Evolutionary conservation across 176 grass and related monocot genomes (phyloP).

Genomic region (Phyllostachys edulis): DNA sequence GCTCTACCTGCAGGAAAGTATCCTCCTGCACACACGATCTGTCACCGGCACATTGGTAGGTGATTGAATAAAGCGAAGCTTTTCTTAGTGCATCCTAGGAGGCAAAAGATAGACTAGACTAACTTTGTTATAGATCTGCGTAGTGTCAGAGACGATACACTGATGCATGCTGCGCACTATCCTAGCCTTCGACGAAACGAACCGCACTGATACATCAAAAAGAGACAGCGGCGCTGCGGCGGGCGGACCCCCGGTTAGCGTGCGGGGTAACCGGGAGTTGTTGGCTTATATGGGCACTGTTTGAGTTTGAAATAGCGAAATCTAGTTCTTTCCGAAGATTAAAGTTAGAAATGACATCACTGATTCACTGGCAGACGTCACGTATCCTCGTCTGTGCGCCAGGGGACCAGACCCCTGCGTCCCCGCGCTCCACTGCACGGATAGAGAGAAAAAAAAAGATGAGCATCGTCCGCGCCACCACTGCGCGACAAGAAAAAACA

Average conservation of each 20-base stretch:
- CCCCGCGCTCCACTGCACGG: no score
- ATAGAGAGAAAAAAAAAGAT: no score
- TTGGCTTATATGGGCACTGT: no score
- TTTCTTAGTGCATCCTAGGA: constrained; percentile 10
- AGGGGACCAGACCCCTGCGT: no score
- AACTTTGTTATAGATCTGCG: constrained; percentile 20
- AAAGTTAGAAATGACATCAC: no score
- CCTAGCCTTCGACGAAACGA: constrained; percentile 24
- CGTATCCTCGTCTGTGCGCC: no score
- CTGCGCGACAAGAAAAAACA: no score
- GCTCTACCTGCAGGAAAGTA: constrained; percentile 2
- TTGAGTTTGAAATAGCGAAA: no score
- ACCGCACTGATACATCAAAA: not conserved
- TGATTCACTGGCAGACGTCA: no score
- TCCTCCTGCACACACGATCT: not conserved
- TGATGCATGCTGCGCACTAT: constrained; percentile 38
- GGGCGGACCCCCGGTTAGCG: not conserved
- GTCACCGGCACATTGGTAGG: constrained; percentile 32
- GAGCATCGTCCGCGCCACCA: no score
- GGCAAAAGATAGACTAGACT: constrained; percentile 17
- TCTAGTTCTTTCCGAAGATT: no score
- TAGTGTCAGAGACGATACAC: constrained; percentile 33
- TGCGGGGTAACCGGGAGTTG: not conserved
- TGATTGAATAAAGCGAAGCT: not conserved
- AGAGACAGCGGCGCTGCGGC: not conserved